Base-by-base conservation (phyloP, 257 asterid genomes). In the Pogostemon cablin region DNA sequence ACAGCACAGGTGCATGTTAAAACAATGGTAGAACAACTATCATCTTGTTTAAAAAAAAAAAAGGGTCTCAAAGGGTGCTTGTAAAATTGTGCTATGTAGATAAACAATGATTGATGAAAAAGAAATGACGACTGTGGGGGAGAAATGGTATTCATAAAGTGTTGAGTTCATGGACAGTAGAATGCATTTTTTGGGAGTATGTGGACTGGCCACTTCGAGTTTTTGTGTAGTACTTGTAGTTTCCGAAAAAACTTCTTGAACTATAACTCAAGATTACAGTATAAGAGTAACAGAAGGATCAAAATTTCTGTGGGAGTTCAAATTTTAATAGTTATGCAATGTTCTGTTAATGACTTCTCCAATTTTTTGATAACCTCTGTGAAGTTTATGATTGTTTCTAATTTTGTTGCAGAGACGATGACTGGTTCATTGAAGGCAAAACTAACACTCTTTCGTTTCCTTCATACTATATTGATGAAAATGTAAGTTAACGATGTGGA, bases 391-490 rank as follows among this genome's bases (percentile, higher is more conserved):
- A 20, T 46, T 74, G 34, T 49, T 69, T 46, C 65, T 74, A 50
- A 39, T 75, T 68, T 65, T 81, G 58, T 82, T 81, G 92, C 92
- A 95, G 99, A 77, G 98, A 89, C 40, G 98, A 89, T 65, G 96
- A 89, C 63, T 95, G 99, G 99, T 78, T 83, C 80, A 73, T 91
- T 49, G 99, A 95, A 77, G 99, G 90, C 80, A 81, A 85, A 73
- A 86, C 77, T 71, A 93, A 87, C 79, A 81, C 89, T 17, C 87
- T 91, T 69, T 89, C 99, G 76, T 95, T 95, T 79, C 99, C 99
- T 12, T 88, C 98, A 59, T 91, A 95, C 83, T 95, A 91, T 82
- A 95, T 95, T 70, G 99, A 95, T 68, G 99, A 95, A 86, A 89
- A 85, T 89, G 99, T 95, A 86, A 87, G 98, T 81, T 58, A 71